Conservation (phyloP, 208 protist species). For the Herpetomonas muscarum region DNA sequence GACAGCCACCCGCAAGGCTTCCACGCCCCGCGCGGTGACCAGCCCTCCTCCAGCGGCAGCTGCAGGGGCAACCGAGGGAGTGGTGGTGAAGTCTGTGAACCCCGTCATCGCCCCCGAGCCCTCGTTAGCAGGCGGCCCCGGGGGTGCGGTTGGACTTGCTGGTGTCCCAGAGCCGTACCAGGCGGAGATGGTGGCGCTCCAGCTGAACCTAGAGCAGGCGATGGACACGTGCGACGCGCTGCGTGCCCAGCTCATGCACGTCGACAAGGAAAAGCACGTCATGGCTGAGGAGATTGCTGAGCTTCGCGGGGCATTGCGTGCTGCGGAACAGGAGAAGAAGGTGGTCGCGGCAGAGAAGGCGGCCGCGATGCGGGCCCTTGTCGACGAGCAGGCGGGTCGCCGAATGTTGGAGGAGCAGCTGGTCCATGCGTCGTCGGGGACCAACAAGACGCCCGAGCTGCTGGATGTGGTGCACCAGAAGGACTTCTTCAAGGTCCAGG, state of each 20-base stretch:
- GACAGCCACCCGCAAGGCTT: no score
- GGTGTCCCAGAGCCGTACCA: constrained; percentile 23
- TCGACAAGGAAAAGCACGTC: constrained; percentile 29
- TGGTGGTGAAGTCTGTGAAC: no score
- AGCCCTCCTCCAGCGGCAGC: not conserved
- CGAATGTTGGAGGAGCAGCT: constrained; percentile 27
- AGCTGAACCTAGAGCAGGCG: constrained; percentile 41
- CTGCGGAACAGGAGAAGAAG: constrained; percentile 11
- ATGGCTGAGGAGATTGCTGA: constrained; percentile 37
- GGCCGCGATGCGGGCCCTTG: constrained; percentile 13
- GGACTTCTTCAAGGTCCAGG: constrained; percentile 68
- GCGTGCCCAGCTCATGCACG: constrained; percentile 24
- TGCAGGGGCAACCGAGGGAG: no score
- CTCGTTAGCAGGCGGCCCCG: not conserved
- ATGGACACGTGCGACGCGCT: constrained; percentile 33
- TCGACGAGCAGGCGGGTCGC: constrained; percentile 16
- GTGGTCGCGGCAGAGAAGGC: constrained; percentile 16
- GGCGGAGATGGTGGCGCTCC: constrained; percentile 32
- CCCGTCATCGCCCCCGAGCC: no score
- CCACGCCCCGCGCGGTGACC: no score
- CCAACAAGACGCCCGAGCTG: constrained; percentile 2
- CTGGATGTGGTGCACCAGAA: constrained; percentile 39
- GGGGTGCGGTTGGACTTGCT: not conserved
- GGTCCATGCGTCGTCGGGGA: not conserved
- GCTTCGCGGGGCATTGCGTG: constrained; percentile 28